Conservation (phyloP, 257 asterid genomes). For the Solanum neorickii region DNA sequence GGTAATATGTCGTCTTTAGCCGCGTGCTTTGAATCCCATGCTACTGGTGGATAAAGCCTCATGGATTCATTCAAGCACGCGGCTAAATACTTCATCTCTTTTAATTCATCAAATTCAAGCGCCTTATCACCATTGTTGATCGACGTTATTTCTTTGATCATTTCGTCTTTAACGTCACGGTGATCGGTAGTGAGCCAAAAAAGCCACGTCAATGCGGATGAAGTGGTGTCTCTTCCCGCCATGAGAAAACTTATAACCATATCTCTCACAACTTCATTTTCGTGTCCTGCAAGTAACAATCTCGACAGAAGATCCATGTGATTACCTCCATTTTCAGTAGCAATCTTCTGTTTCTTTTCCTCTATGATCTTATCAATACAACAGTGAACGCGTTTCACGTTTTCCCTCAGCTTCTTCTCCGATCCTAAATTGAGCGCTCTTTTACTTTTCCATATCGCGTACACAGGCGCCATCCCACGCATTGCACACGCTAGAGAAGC, state of each 20-base stretch:
- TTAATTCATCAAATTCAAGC: constrained; percentile 4
- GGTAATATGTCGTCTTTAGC: constrained; percentile 48
- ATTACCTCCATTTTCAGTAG: not conserved
- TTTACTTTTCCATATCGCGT: constrained; percentile 45
- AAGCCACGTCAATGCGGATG: not conserved
- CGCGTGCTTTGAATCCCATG: constrained; percentile 36
- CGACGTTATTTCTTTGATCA: not conserved
- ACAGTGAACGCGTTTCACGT: constrained; percentile 25
- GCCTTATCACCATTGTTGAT: not conserved
- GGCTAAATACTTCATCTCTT: constrained; percentile 28
- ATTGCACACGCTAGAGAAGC: constrained; percentile 42
- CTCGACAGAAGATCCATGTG: not conserved
- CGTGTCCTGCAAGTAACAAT: not conserved
- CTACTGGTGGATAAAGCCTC: constrained; percentile 93
- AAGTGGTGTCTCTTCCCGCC: not conserved
- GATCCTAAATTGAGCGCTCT: constrained; percentile 36
- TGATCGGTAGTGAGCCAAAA: not conserved
- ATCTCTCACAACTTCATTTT: constrained; percentile 1
- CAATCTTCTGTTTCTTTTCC: not conserved
- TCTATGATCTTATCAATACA: not conserved
- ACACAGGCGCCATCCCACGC: constrained; percentile 42
- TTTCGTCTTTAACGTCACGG: not conserved
- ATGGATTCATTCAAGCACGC: constrained; percentile 68
- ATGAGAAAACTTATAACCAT: constrained; percentile 14
- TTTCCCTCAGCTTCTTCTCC: constrained; percentile 41